Percentiles rank a stretch among this genome's conserved stretches.
Evolutionary conservation across 805 yeast species (phyloP).

Genomic region (Saccharomycopsis sp.): DNA sequence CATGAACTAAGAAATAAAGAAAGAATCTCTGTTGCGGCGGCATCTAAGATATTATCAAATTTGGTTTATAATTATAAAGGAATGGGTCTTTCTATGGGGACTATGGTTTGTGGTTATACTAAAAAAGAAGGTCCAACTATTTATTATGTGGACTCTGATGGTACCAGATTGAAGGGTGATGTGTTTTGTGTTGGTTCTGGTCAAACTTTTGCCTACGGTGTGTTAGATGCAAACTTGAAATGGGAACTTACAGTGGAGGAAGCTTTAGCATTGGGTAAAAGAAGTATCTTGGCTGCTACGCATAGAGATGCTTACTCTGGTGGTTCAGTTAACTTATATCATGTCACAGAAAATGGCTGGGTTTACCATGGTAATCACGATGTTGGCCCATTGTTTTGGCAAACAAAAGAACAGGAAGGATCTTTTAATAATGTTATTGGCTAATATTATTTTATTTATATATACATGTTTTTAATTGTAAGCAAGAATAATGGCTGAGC

Average conservation of each 20-base stretch:
- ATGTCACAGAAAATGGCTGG: conserved; percentile 94
- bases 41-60: conserved; percentile 86
- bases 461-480: conserved; percentile 21
- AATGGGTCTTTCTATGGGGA: conserved; percentile 98
- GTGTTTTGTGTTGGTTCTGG: conserved; percentile 97
- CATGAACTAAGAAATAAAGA: conserved; percentile 93
- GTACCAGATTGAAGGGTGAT: conserved; percentile 91
- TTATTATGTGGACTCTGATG: conserved; percentile 95
- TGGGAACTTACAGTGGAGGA: conserved; percentile 94
- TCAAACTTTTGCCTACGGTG: conserved; percentile 99
- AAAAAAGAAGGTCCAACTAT: conserved; percentile 93
- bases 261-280: conserved; percentile 87
- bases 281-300: conserved; percentile 94
- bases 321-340: conserved; percentile 90
- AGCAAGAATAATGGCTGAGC: conserved; percentile 65
- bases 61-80: conserved; percentile 93
- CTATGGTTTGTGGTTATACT: conserved; percentile 97
- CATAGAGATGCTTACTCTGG: conserved; percentile 98
- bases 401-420: conserved; percentile 76
- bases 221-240: conserved; percentile 80
- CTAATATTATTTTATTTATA: background rate
- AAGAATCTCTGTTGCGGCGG: conserved; percentile 93
- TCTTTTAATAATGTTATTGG: conserved; percentile 71
- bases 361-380: conserved; percentile 90
- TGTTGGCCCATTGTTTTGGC: conserved; percentile 89